phyloP scores from a whole-genome alignment of 352 stramenopile species.

The Phytophthora sansomeana region DNA sequence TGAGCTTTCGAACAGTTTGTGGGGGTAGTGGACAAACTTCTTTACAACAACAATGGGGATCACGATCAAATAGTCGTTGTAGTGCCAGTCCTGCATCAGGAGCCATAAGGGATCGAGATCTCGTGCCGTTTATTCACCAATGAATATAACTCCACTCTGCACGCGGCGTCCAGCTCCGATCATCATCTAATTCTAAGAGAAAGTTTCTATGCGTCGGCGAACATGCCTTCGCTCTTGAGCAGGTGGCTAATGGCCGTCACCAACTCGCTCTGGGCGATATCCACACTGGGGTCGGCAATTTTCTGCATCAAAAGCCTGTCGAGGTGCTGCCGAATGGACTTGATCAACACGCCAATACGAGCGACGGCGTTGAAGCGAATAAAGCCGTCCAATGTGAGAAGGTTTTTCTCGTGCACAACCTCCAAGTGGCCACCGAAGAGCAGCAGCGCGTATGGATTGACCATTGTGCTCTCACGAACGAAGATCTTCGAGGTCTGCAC shows the following conservation, averaged over 20 bases:
- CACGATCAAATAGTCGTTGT: too few species aligned
- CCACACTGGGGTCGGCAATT: constrained; percentile 92
- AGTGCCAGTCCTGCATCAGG: too few species aligned
- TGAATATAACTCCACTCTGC: too few species aligned
- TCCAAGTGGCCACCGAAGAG: constrained; percentile 97
- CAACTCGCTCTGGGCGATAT: constrained; percentile 90
- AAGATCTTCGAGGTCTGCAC: constrained; percentile 98
- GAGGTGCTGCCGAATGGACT: constrained; percentile 94
- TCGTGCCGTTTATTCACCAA: too few species aligned
- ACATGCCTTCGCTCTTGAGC: constrained; percentile 87
- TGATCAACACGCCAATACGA: constrained; percentile 96
- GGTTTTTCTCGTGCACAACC: constrained; percentile 92
- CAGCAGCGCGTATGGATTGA: constrained; percentile 96
- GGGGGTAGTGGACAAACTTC: neutral
- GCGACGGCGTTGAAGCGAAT: constrained; percentile 95
- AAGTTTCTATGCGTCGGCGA: constrained; percentile 18
- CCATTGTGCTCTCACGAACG: constrained; percentile 97
- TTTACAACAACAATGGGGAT: too few species aligned
- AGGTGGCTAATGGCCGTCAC: constrained; percentile 83
- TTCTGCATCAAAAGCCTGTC: constrained; percentile 95
- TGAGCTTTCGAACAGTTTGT: constrained; percentile 11
- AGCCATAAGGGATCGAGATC: too few species aligned
- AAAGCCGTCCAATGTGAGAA: constrained; percentile 90
- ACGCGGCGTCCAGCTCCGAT: neutral
- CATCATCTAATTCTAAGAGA: neutral